These are phyloP conservation scores for Cystofilobasidium ferigula DNA, from an alignment of 768 basidiomycete genomes.

Conservation along the genomic window DNA sequence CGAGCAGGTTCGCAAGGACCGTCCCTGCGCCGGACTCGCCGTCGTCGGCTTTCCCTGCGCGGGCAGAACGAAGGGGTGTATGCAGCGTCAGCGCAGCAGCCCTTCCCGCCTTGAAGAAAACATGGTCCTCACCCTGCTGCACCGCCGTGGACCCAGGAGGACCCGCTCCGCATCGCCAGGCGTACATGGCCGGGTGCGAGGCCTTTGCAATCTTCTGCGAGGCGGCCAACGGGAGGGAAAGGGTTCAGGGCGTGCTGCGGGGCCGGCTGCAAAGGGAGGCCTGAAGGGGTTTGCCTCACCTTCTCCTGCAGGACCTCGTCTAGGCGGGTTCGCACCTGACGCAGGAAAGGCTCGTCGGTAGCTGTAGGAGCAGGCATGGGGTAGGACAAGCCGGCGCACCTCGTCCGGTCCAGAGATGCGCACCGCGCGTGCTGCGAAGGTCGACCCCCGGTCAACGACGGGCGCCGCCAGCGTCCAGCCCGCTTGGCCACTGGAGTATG, in stretches of 20 bases:
- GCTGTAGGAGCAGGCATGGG: not conserved
- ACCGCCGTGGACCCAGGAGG: not conserved
- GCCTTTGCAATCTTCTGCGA: constrained; percentile 10
- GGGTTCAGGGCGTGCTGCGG: not conserved
- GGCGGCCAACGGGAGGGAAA: not conserved
- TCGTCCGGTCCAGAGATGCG: not conserved
- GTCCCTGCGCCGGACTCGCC: constrained; percentile 9
- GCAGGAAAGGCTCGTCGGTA: not conserved
- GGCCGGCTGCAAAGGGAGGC: not conserved
- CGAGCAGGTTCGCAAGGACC: not conserved
- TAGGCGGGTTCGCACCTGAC: constrained; percentile 1
- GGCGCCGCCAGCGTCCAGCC: not conserved
- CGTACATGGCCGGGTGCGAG: constrained; percentile 18
- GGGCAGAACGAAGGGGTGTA: not conserved
- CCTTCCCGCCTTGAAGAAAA: not conserved
- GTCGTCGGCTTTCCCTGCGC: constrained; percentile 9
- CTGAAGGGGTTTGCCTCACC: not conserved
- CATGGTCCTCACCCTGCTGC: constrained; percentile 1
- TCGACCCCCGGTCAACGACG: not conserved
- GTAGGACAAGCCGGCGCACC: not conserved
- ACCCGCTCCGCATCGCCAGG: constrained; percentile 4
- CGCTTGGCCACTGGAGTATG: too few species aligned
- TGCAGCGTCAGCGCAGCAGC: not conserved
- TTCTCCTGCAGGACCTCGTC: constrained; percentile 8
- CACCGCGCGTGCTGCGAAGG: constrained; percentile 4